Evolutionary conservation across 345 rosid species (phyloP).

Genomic region (Viola odorata): DNA sequence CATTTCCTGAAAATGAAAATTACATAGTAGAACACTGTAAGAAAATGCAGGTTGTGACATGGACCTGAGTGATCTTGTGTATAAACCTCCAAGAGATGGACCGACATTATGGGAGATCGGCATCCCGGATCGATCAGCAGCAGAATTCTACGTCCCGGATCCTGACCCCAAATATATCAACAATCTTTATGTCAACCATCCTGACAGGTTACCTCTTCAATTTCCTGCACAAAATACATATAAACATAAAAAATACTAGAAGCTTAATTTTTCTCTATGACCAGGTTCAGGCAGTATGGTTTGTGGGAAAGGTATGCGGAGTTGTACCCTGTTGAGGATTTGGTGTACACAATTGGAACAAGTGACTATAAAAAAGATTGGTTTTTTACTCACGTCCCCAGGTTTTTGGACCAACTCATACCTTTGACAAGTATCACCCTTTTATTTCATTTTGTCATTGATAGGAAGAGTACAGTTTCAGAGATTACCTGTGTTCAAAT

Average conservation of each 20-base stretch:
- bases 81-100: slow-evolving; percentile 79
- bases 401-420: slow-evolving; percentile 29
- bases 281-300: slow-evolving; percentile 81
- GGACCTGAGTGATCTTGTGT: slow-evolving; percentile 54
- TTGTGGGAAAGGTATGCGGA: slow-evolving; percentile 85
- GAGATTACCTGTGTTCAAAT: neutral
- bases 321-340: slow-evolving; percentile 56
- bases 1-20: neutral
- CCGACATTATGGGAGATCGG: slow-evolving; percentile 95
- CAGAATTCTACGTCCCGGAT: slow-evolving; percentile 75
- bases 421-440: neutral
- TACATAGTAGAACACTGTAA: no score
- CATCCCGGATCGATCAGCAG: slow-evolving; percentile 72
- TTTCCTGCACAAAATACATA: neutral
- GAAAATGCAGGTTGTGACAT: slow-evolving; percentile 40
- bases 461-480: neutral
- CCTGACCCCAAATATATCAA: slow-evolving; percentile 65
- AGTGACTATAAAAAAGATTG: slow-evolving; percentile 73
- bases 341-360: slow-evolving; percentile 55
- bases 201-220: slow-evolving; percentile 47
- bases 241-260: no score
- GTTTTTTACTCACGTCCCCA: slow-evolving; percentile 74
- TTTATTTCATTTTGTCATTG: no score
- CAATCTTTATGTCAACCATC: slow-evolving; percentile 50
- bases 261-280: neutral